phyloP scores from a whole-genome alignment of 805 yeast genomes.

The Zygosaccharomyces kombuchaensis region DNA sequence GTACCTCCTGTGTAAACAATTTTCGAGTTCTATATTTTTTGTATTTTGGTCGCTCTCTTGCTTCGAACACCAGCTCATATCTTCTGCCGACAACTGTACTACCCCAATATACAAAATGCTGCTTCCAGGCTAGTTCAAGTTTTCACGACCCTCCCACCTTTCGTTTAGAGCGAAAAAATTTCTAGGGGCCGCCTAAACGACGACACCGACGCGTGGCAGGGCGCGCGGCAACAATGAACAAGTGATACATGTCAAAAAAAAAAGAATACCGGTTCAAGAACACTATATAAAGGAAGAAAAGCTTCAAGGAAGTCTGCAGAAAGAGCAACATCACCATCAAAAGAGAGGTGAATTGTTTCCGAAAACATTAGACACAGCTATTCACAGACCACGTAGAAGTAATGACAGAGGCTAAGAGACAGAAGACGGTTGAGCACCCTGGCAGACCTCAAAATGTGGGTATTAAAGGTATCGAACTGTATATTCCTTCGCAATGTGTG shows the following conservation, averaged over 20 bases:
- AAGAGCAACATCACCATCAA: constrained; percentile 59
- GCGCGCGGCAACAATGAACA: constrained; percentile 4
- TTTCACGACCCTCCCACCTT: neutral
- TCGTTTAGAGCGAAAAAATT: constrained; percentile 1
- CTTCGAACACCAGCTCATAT: too few relatives aligned
- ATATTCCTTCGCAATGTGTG: constrained; percentile 80
- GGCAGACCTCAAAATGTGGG: constrained; percentile 78
- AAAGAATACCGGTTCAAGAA: neutral
- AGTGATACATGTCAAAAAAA: constrained; percentile 3
- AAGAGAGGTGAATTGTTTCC: constrained; percentile 64
- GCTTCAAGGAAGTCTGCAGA: neutral
- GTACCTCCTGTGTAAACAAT: too few relatives aligned
- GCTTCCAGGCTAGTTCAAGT: too few relatives aligned
- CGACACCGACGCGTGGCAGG: constrained; percentile 3
- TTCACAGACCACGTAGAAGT: neutral
- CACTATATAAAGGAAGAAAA: constrained; percentile 2
- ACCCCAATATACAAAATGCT: neutral
- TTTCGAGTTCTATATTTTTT: too few relatives aligned
- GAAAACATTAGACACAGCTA: neutral
- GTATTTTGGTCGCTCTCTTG: too few relatives aligned
- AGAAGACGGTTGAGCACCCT: constrained; percentile 26
- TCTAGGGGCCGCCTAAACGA: constrained; percentile 1
- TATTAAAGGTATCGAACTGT: constrained; percentile 92
- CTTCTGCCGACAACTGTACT: neutral
- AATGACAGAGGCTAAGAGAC: constrained; percentile 32